Evolutionary conservation across 2,329 filamentous ascomycete species (phyloP).

Genomic region (Hymenoscyphus repandus): DNA sequence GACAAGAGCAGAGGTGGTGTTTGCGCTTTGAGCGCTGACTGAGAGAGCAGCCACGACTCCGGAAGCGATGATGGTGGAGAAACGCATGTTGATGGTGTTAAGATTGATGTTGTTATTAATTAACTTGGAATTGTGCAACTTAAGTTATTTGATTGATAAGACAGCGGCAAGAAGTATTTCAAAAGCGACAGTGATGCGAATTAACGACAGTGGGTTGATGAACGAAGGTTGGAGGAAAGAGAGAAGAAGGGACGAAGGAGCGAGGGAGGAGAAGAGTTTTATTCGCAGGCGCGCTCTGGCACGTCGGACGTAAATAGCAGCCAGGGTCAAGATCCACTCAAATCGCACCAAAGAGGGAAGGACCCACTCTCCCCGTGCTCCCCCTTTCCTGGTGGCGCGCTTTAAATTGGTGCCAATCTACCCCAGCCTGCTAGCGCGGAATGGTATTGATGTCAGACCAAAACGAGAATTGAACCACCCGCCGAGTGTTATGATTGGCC

Average conservation of each 20-base stretch:
- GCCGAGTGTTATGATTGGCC: too few relatives aligned
- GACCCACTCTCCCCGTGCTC: too few relatives aligned
- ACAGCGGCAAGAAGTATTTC: not conserved
- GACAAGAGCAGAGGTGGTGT: not conserved
- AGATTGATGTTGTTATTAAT: not conserved
- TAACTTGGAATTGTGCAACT: not conserved
- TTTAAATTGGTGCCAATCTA: too few relatives aligned
- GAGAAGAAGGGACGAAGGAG: not conserved
- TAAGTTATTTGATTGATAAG: not conserved
- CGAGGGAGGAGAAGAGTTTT: not conserved
- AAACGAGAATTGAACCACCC: too few relatives aligned
- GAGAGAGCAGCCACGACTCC: constrained; percentile 7
- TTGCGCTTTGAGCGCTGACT: constrained; percentile 6
- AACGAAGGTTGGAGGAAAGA: constrained; percentile 2
- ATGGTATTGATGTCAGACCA: too few relatives aligned
- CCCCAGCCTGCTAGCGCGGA: too few relatives aligned
- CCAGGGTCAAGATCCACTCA: too few relatives aligned
- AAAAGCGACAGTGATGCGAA: not conserved
- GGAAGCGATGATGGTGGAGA: constrained; percentile 10
- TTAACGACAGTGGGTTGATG: constrained; percentile 7
- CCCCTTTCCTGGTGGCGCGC: too few relatives aligned
- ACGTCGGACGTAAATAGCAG: too few relatives aligned
- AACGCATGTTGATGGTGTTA: constrained; percentile 15
- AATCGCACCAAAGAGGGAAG: too few relatives aligned
- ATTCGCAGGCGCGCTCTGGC: not conserved